Percentiles rank a stretch among this genome's conserved stretches.
Conservation (phyloP, 345 rosid species). For the Eucalyptus marginata region DNA sequence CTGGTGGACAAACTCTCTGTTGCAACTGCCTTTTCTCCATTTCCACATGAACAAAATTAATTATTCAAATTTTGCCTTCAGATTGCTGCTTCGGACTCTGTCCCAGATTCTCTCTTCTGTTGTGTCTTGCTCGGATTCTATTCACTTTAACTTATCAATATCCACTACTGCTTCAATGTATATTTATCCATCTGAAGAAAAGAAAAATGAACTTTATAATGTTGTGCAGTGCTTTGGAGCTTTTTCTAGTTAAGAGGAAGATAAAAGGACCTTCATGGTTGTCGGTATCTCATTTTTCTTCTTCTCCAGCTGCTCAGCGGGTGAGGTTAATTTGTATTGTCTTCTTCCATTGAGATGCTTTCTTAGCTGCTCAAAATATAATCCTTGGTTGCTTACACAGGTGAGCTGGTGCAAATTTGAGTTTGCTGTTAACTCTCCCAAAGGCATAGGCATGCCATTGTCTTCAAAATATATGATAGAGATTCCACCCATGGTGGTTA, state of each 20-base stretch:
- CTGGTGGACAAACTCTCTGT: not conserved
- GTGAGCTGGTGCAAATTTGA: slow-evolving; percentile 99
- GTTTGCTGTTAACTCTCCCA: slow-evolving; percentile 56
- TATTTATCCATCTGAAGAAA: not conserved
- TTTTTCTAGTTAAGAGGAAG: slow-evolving; percentile 81
- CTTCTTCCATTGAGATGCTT: not conserved
- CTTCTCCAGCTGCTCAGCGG: slow-evolving; percentile 57
- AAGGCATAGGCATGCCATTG: slow-evolving; percentile 39
- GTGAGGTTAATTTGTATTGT: slow-evolving; percentile 29
- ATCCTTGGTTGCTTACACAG: slow-evolving; percentile 24
- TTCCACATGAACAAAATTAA: not conserved
- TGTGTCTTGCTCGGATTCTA: not conserved
- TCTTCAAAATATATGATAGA: slow-evolving; percentile 35
- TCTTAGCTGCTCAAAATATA: not conserved
- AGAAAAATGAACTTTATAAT: not conserved
- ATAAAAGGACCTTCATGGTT: slow-evolving; percentile 94
- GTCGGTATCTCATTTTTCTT: slow-evolving; percentile 61
- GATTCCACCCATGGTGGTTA: slow-evolving; percentile 78
- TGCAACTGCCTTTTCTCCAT: not conserved
- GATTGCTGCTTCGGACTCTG: not conserved
- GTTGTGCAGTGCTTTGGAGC: slow-evolving; percentile 84
- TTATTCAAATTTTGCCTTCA: not conserved
- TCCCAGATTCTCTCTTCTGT: not conserved
- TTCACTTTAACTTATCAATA: not conserved
- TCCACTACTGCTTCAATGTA: not conserved